Percentiles rank a stretch among this genome's conserved stretches.
Evolutionary conservation across 1,284 basidiomycete genomes (phyloP).

Genomic region (Macrocystidia cucumis): DNA sequence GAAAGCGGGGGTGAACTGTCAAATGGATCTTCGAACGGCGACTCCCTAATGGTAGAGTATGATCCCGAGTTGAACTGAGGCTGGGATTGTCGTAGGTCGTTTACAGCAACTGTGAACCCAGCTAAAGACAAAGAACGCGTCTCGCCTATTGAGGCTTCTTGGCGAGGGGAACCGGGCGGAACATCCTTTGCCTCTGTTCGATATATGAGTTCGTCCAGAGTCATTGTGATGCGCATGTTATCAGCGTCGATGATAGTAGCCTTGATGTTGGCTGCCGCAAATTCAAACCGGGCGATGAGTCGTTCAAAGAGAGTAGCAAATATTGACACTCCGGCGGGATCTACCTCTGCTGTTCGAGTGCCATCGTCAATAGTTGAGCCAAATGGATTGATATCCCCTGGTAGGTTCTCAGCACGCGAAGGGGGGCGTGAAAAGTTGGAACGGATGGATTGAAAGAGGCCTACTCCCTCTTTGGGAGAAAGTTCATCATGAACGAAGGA

Average conservation of each 20-base stretch:
- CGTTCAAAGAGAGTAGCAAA: conserved; percentile 82
- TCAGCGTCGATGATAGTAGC: conserved; percentile 60
- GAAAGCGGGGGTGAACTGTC: conserved; percentile 26
- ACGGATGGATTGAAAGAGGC: conserved; percentile 65
- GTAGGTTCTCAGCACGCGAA: conserved; percentile 35
- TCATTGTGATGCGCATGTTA: conserved; percentile 53
- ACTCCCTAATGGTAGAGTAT: conserved; percentile 1
- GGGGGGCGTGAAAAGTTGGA: conserved; percentile 37
- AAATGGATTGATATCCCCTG: conserved; percentile 63
- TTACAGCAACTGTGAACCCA: conserved; percentile 39
- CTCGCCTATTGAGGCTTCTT: conserved; percentile 19
- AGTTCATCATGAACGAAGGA: conserved; percentile 83
- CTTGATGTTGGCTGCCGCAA: conserved; percentile 62
- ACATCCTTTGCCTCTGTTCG: conserved; percentile 27
- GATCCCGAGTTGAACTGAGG: conserved; percentile 24
- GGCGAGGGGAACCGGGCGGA: conserved; percentile 19
- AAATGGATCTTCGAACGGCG: conserved; percentile 1
- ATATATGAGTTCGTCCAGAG: conserved; percentile 53
- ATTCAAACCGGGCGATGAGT: conserved; percentile 75
- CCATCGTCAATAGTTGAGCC: conserved; percentile 30
- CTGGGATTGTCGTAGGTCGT: conserved; percentile 28
- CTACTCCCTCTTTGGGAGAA: conserved; percentile 60
- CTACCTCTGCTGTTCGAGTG: conserved; percentile 32
- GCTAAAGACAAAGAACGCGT: conserved; percentile 40
- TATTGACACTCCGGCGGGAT: conserved; percentile 71